Evolutionary conservation across 1,139 yeast species (phyloP).

Genomic region (Blastobotrys malaysiensis): DNA sequence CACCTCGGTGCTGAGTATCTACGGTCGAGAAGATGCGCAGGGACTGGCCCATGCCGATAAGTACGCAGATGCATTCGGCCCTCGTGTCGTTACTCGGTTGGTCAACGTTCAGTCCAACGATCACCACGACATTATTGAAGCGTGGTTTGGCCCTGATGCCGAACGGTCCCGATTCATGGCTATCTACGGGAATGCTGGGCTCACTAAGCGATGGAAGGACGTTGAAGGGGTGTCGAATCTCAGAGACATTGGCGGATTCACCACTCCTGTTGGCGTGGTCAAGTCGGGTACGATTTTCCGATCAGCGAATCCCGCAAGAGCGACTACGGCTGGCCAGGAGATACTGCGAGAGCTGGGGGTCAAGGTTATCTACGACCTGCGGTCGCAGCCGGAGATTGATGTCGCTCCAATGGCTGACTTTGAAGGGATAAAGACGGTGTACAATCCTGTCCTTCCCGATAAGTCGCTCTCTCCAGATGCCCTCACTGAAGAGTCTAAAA

Average conservation of each 20-base stretch:
- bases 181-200: slow-evolving; percentile 37
- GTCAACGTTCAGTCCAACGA: neutral
- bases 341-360: slow-evolving; percentile 44
- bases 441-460: slow-evolving; percentile 54
- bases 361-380: slow-evolving; percentile 57
- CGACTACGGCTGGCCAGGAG: slow-evolving; percentile 42
- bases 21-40: slow-evolving; percentile 2
- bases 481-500: slow-evolving; percentile 52
- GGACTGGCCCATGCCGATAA: slow-evolving; percentile 1
- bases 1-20: slow-evolving; percentile 2
- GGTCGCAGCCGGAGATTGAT: slow-evolving; percentile 55
- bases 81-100: neutral
- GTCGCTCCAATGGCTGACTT: slow-evolving; percentile 40
- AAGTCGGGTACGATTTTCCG: slow-evolving; percentile 55
- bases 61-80: slow-evolving; percentile 1
- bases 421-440: slow-evolving; percentile 47
- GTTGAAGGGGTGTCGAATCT: slow-evolving; percentile 68
- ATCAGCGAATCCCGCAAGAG: slow-evolving; percentile 52
- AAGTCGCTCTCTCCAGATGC: slow-evolving; percentile 62
- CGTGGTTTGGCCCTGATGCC: slow-evolving; percentile 47
- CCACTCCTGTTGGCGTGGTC: slow-evolving; percentile 38
- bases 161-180: slow-evolving; percentile 50
- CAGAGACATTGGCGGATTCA: slow-evolving; percentile 80
- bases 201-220: slow-evolving; percentile 49
- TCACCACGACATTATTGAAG: slow-evolving; percentile 37